These are phyloP conservation scores for Erodium moschatum DNA, from an alignment of 441 rosid species.

Conservation along the genomic window DNA sequence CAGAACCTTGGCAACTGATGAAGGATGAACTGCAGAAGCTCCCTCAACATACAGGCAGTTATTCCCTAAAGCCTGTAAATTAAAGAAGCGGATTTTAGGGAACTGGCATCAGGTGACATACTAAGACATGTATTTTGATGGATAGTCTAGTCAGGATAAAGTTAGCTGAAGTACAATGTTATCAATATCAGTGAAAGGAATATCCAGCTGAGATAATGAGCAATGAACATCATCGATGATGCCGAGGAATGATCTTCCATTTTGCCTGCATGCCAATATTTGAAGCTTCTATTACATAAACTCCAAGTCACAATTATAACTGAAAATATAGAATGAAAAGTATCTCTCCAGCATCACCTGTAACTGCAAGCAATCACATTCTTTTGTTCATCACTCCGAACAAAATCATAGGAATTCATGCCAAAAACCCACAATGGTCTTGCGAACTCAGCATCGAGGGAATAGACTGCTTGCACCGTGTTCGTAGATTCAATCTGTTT, in stretches of 20 bases:
- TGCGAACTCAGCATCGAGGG: slow-evolving; percentile 68
- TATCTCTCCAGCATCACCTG: slow-evolving; percentile 37
- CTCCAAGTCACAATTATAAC: background rate
- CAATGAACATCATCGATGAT: slow-evolving; percentile 52
- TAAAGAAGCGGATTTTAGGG: slow-evolving; percentile 17
- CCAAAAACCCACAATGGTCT: slow-evolving; percentile 80
- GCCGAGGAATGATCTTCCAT: slow-evolving; percentile 77
- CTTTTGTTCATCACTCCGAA: slow-evolving; percentile 42
- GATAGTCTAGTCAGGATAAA: slow-evolving; percentile 13
- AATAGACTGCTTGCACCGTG: slow-evolving; percentile 47
- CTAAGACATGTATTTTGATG: slow-evolving; percentile 9
- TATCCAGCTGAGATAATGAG: slow-evolving; percentile 59
- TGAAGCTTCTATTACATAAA: slow-evolving; percentile 9
- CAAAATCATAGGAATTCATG: slow-evolving; percentile 61
- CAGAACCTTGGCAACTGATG: slow-evolving; percentile 76
- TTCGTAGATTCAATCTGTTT: slow-evolving; percentile 57
- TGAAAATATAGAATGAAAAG: slow-evolving; percentile 12
- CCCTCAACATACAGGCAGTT: slow-evolving; percentile 67
- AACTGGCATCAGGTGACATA: slow-evolving; percentile 16
- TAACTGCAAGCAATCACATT: slow-evolving; percentile 69
- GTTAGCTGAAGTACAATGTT: slow-evolving; percentile 43
- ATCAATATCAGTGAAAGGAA: slow-evolving; percentile 72
- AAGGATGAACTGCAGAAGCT: slow-evolving; percentile 65
- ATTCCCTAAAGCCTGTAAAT: slow-evolving; percentile 49
- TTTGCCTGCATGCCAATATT: slow-evolving; percentile 48